Conservation (phyloP, 768 basidiomycete species). For the Leccinum barrowsii region DNA sequence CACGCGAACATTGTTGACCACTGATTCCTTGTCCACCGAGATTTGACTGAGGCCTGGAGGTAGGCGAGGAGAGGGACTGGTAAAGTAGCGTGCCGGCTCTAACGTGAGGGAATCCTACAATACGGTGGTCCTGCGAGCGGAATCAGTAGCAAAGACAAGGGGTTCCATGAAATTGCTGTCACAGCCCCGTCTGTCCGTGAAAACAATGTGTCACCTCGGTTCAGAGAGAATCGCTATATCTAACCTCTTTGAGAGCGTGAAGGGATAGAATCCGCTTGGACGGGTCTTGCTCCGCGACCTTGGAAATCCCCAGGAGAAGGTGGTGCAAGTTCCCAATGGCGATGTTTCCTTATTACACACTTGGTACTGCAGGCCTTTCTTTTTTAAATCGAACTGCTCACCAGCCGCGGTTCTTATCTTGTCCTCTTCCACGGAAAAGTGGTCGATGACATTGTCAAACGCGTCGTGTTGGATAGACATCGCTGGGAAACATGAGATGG, state of each 20-base stretch:
- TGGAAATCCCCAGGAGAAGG: no score
- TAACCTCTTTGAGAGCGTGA: conserved; percentile 89
- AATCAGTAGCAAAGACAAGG: no score
- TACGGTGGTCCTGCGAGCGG: no score
- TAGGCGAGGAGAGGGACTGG: conserved; percentile 41
- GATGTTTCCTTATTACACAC: no score
- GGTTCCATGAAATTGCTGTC: no score
- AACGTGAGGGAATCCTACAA: conserved; percentile 35
- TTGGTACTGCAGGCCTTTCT: no score
- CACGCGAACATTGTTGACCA: conserved; percentile 57
- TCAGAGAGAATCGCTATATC: conserved; percentile 8
- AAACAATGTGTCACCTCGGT: no score
- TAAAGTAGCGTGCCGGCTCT: conserved; percentile 51
- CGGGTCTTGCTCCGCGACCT: no score
- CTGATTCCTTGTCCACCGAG: conserved; percentile 46
- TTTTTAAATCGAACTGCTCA: conserved; percentile 38
- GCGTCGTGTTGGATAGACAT: conserved; percentile 79
- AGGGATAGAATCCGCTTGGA: conserved; percentile 75
- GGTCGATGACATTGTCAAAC: conserved; percentile 69
- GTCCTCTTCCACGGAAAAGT: conserved; percentile 76
- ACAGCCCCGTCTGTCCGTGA: no score
- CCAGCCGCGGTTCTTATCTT: conserved; percentile 87
- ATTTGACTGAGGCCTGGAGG: conserved; percentile 53
- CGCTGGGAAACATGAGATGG: conserved; percentile 44
- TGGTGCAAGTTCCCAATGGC: no score